A percentile compares a stretch with the other conserved stretches of the same genome.
These are phyloP conservation scores for Yarrowia alimentaria DNA, from an alignment of 805 yeast species.

Conservation along the genomic window DNA sequence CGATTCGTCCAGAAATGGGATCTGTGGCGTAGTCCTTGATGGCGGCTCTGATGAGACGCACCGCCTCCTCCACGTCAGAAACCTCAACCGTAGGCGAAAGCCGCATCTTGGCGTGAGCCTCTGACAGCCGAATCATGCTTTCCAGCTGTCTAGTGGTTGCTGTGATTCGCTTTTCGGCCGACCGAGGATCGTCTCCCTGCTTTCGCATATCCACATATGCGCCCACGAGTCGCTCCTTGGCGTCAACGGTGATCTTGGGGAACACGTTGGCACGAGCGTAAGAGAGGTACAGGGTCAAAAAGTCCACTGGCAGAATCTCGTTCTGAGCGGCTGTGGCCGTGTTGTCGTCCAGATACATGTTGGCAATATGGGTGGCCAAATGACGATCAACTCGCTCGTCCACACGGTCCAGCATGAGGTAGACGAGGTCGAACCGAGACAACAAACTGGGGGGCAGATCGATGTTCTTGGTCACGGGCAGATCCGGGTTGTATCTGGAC, in stretches of 20 bases:
- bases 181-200: constrained; percentile 84
- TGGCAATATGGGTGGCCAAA: constrained; percentile 85
- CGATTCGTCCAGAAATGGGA: constrained; percentile 94
- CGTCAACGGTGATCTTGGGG: constrained; percentile 78
- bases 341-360: constrained; percentile 83
- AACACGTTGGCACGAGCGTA: constrained; percentile 84
- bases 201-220: constrained; percentile 92
- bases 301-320: constrained; percentile 80
- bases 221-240: constrained; percentile 79
- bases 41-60: constrained; percentile 86
- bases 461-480: constrained; percentile 92
- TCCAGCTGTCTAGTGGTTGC: constrained; percentile 98
- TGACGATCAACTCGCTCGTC: constrained; percentile 82
- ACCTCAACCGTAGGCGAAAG: constrained; percentile 67
- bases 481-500: constrained; percentile 89
- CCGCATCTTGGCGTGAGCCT: constrained; percentile 97
- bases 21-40: constrained; percentile 98
- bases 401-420: constrained; percentile 86
- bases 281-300: constrained; percentile 82
- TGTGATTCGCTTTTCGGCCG: constrained; percentile 86
- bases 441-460: constrained; percentile 95
- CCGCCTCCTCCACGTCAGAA: constrained; percentile 88
- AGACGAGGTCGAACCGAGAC: constrained; percentile 93
- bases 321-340: constrained; percentile 67
- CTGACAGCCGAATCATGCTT: constrained; percentile 89